Conservation (phyloP, 306 rosid genomes). For the Cucurbita argyrosperma region DNA sequence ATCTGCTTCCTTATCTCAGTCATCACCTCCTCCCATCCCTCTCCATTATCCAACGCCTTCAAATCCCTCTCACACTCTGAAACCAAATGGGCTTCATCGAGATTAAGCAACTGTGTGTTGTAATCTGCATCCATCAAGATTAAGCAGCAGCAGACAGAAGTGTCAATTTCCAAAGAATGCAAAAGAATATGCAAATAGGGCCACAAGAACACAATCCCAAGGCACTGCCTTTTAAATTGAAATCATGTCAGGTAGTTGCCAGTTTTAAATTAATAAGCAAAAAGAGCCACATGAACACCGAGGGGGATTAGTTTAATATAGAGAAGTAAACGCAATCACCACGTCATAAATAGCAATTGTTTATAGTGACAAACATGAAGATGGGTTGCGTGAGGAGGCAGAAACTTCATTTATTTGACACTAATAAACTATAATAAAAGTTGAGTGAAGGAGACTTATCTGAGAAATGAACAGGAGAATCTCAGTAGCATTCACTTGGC, state of each 20-base stretch:
- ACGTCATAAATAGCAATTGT: background rate
- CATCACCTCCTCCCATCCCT: background rate
- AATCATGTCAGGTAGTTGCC: background rate
- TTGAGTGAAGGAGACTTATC: too few relatives aligned
- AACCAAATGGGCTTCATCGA: background rate
- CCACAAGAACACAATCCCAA: background rate
- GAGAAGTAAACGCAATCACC: background rate
- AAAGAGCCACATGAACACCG: background rate
- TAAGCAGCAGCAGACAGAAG: background rate
- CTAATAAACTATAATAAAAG: background rate
- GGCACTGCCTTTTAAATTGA: background rate
- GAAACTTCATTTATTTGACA: background rate
- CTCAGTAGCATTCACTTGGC: too few relatives aligned
- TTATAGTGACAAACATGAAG: background rate
- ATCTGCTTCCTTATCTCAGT: slow-evolving; percentile 11
- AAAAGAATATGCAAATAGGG: background rate
- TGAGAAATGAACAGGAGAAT: too few relatives aligned
- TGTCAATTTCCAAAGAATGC: background rate
- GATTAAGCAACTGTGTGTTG: too few relatives aligned
- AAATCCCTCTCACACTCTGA: background rate
- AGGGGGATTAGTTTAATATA: background rate
- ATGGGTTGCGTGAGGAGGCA: background rate
- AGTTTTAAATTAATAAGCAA: background rate
- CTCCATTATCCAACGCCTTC: background rate
- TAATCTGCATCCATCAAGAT: background rate